A percentile compares a stretch with the other conserved stretches of the same genome.
Evolutionary conservation across 106 monocot species (phyloP).

Genomic region (Narthecium ossifragum): DNA sequence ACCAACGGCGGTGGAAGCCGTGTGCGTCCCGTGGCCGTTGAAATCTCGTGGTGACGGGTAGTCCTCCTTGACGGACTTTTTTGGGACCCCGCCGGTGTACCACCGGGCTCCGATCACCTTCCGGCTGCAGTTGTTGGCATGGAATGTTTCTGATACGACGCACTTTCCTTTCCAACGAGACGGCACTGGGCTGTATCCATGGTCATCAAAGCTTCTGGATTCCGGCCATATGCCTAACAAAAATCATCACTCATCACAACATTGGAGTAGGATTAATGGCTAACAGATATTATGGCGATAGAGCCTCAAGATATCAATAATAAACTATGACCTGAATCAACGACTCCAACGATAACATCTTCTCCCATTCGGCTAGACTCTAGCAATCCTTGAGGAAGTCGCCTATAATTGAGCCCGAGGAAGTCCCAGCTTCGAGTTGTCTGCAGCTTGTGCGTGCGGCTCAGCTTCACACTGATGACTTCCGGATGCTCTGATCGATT

Average conservation of each 20-base stretch:
- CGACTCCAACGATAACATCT: constrained; percentile 20
- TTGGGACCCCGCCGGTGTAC: constrained; percentile 2
- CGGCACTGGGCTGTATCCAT: constrained; percentile 18
- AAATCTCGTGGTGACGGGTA: constrained; percentile 24
- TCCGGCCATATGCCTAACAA: constrained; percentile 40
- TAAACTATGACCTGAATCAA: constrained; percentile 16
- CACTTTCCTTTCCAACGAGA: constrained; percentile 34
- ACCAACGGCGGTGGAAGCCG: constrained; percentile 30
- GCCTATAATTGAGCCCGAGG: constrained; percentile 8
- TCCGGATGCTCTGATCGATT: constrained; percentile 22
- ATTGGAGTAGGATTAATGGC: neutral
- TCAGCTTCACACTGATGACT: constrained; percentile 23
- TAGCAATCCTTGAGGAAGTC: constrained; percentile 7
- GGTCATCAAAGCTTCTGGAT: constrained; percentile 23
- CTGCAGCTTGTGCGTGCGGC: neutral
- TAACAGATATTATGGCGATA: too few relatives aligned
- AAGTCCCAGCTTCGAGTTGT: constrained; percentile 50
- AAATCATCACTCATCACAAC: neutral
- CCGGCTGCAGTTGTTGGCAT: constrained; percentile 20
- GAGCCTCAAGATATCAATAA: too few relatives aligned
- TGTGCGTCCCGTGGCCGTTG: constrained; percentile 51
- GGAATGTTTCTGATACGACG: constrained; percentile 10
- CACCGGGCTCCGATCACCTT: constrained; percentile 43
- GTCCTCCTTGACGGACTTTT: constrained; percentile 2
- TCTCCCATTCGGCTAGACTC: constrained; percentile 14